Base-by-base conservation (phyloP, 805 yeast species). In the Pichia ethanolica region DNA sequence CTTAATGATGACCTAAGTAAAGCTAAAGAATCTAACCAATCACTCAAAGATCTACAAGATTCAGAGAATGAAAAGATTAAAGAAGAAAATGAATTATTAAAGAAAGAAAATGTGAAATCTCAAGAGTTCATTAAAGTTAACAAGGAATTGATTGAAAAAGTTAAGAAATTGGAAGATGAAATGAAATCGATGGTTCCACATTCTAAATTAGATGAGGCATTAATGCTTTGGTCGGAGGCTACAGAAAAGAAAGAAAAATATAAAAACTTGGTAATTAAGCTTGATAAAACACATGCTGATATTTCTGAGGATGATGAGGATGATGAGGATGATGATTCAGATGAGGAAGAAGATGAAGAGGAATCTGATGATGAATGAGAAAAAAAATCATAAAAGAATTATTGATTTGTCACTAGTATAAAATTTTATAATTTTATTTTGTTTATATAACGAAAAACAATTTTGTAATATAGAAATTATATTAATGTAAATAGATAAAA, bases 231-330 rank as follows among this genome's bases (percentile, higher is more conserved):
- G 56, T 35, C 50, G 9, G 43, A 40, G 3, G 55, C 48, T 5
- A 47, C 45, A 5, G 56, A 54, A 8, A 48, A 48, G 26, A 50
- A 43, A n/a, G 55, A 52, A 11, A 40, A 39, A 10, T 54, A 52
- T 34, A 42, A 45, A 14, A 25, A 48, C 20, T 41, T 40, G 14
- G 25, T 54, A 27, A 9, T 41, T 10, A 50, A 46, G 2, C 13
- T 48, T 35, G 51, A 49, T 27, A 33, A 45, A n/a, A 52, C 46
- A 13, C 9, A 51, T 25, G 50, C 33, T 6, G 47, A 45, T 20
- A 42, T 44, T 32, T 52, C 47, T 3, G 55, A 52, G 1, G 47
- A 40, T 5, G 53, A 43, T 0, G 44, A 39, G 5, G 53, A 45
- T 0, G 54, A 53, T 5, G 51, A 47, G 0, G 43, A 35, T 14